These are phyloP conservation scores for Talaromyces adpressus DNA, from an alignment of 495 filamentous ascomycete genomes.

Conservation along the genomic window DNA sequence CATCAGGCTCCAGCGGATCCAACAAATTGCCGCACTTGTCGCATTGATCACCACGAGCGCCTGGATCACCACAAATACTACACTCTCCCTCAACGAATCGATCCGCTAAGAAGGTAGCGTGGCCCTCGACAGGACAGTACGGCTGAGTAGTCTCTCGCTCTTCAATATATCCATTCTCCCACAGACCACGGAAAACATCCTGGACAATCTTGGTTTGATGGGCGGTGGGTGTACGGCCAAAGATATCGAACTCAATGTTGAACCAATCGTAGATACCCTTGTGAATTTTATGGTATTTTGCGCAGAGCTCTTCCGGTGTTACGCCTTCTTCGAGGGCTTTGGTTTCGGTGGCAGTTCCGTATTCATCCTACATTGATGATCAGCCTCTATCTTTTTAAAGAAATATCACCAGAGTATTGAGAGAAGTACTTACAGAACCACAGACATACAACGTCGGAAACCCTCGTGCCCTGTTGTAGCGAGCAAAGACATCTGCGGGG, in stretches of 20 bases:
- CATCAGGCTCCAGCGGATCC: conserved; percentile 53
- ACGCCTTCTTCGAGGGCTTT: conserved; percentile 64
- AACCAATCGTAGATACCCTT: conserved; percentile 86
- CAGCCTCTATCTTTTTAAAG: too few species aligned
- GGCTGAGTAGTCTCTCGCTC: conserved; percentile 73
- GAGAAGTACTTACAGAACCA: conserved; percentile 17
- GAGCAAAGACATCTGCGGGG: conserved; percentile 69
- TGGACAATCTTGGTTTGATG: conserved; percentile 85
- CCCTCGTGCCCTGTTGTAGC: conserved; percentile 55
- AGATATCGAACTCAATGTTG: conserved; percentile 75
- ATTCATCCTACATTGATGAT: conserved; percentile 69
- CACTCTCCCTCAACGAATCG: conserved; percentile 91
- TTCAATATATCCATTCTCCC: conserved; percentile 73
- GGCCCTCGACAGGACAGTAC: conserved; percentile 66
- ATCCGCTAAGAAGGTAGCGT: conserved; percentile 82
- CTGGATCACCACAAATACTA: conserved; percentile 69
- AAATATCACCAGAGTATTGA: background rate
- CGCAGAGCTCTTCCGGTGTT: conserved; percentile 65
- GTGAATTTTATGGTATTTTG: conserved; percentile 81
- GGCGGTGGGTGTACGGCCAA: conserved; percentile 73
- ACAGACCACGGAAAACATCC: conserved; percentile 70
- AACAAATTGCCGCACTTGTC: conserved; percentile 78
- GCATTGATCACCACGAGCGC: conserved; percentile 81
- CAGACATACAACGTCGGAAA: conserved; percentile 40
- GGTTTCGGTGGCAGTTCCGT: conserved; percentile 83